These are phyloP conservation scores for Microcera coccophila DNA, from an alignment of 2,329 filamentous ascomycete genomes.

Conservation along the genomic window DNA sequence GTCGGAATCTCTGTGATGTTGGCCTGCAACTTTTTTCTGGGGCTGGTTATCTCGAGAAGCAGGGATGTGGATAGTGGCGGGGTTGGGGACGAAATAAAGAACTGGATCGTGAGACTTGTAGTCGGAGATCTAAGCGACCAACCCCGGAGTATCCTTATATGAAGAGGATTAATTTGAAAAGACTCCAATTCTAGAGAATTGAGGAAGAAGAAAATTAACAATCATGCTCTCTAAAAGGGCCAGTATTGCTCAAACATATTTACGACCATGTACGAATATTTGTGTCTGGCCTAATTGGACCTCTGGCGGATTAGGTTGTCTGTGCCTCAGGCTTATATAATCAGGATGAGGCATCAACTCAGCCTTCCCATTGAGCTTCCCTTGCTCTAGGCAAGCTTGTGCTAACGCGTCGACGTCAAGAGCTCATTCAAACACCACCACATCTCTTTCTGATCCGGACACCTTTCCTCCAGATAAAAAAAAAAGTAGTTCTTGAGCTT, in stretches of 20 bases:
- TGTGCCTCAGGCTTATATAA: constrained; percentile 33
- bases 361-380: constrained; percentile 34
- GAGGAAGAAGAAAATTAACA: too few species aligned
- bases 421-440: constrained; percentile 20
- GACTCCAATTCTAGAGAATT: too few species aligned
- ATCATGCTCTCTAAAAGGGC: too few species aligned
- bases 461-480: constrained; percentile 8
- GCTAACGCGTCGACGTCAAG: constrained; percentile 41
- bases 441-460: constrained; percentile 7
- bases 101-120: too few species aligned
- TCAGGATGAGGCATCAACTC: constrained; percentile 28
- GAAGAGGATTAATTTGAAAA: too few species aligned
- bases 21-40: constrained; percentile 27
- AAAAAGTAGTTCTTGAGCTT: constrained; percentile 13
- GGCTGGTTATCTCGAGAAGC: constrained; percentile 20
- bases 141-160: too few species aligned
- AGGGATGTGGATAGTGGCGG: too few species aligned
- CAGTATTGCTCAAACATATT: too few species aligned
- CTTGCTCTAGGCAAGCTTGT: constrained; percentile 45
- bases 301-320: background rate
- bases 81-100: too few species aligned
- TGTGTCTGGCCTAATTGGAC: constrained; percentile 4
- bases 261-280: too few species aligned
- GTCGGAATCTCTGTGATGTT: constrained; percentile 19
- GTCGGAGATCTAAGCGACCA: too few species aligned